Base-by-base conservation (phyloP, 83 land plant species). In the Thuja plicata region DNA sequence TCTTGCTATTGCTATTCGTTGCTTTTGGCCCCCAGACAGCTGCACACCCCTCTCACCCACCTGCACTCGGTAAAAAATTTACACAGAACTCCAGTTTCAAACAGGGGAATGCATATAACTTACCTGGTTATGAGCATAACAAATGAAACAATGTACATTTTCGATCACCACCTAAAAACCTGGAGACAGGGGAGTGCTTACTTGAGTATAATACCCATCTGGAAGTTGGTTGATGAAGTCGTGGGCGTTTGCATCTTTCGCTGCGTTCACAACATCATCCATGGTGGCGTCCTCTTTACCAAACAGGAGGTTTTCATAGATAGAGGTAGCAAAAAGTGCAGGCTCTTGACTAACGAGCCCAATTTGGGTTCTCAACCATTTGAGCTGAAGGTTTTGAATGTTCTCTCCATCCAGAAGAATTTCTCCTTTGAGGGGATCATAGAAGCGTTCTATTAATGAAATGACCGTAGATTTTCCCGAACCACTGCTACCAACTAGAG, bases 331-430 rank as follows among this genome's bases (percentile, higher is more conserved):
- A 62, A 96, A 96, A 16, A 96, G 92, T 10, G 92, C 91, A 16
- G 97, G 96, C 89, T 96, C 95, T 88, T 96, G 97, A 89, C 93
- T 95, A 11, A 95, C 97, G 5, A 95, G 85, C 21, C 96, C 97
- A 48, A 96, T 93, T 85, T 92, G 94, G 2, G 85, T 84, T 57
- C 96, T 91, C 54, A 94, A 85, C 93, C 93, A 94, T 40, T 93
- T 93, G n/a, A 96, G 91, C 45, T 96, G 93, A 30, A 96, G 90
- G 32, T 87, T 90, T 85, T 87, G 92, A 85, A 94, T 91, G 87
- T 90, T 92, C 43, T 90, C 78, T 48, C 95, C 95, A 90, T 95
- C 98, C 13, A 96, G 83, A 35, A 94, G 90, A 38, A 95, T 91
- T 24, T 91, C 93, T 21, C 98, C 96, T 86, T 88, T 87, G 24